Base-by-base conservation (phyloP, 208 protist species). In the Endotrypanum monterogeii region DNA sequence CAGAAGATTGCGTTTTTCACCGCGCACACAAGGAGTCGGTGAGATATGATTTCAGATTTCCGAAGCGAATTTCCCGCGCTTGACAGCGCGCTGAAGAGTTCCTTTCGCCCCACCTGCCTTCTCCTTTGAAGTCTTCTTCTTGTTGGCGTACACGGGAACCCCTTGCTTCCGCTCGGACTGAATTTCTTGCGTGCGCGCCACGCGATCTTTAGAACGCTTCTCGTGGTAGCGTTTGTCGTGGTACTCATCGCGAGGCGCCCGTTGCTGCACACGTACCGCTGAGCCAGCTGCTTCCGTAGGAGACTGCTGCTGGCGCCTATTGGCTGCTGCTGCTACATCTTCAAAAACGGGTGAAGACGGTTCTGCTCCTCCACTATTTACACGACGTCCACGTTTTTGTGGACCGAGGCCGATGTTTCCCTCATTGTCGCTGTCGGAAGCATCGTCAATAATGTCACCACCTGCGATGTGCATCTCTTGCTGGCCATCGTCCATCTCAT, bases 401-500 rank as follows among this genome's bases (percentile, higher is more conserved):
- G 65, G 32, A 18, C n/a, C 32, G 14, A 48, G 8, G 20, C 44
- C 51, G 8, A 14, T 63, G 25, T 11, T 52, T 30, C 46, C 50
- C 9, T 41, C 69, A 55, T 56, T 71, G 70, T 82, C 77, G 23
- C 50, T 71, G 7, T 61, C 57, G 37, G n/a, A 56, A 25, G 73
- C 77, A 23, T 78, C 73, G 60, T 84, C 84, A 30, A 74, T 78
- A 56, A 89, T 73, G 44, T 81, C 80, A 7, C 66, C 77, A 14
- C 58, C 78, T 5, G 41, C 51, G 9, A 78, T 52, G 30, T 80
- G 80, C 50, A 79, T 81, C 11, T 90, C 89, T n/a, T 84, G 66
- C 68, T 86, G 83, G 1, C 82, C 86, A 68, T 97, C 93, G 70
- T 97, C 93, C 72, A 84, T 80, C 68, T 97, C 93, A 66, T 97